Base-by-base conservation (phyloP, 2,329 filamentous ascomycete species). In the Exophiala phaeomuriformis region DNA sequence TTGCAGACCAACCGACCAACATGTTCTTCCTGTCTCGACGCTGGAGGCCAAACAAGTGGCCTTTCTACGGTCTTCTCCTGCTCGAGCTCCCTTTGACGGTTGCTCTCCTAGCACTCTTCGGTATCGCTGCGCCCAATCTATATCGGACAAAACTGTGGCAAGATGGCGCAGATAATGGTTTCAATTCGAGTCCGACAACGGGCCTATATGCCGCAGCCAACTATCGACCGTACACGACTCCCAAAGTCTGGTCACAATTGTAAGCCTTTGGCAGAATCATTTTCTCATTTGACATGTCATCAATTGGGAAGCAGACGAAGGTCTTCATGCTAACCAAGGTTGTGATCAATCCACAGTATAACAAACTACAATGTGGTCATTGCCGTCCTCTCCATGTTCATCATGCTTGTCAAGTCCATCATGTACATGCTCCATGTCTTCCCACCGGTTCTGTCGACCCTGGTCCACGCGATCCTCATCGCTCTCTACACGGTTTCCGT, bases 91-190 rank as follows among this genome's bases (percentile, higher is more conserved):
- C 75, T 19, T 70, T 83, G 53, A 79, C 77, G 1, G 72, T 84
- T 60, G 76, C 75, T 37, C 71, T 78, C 42, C 72, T 84, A 43
- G 75, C 79, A 1, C 72, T 84, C 10, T 81, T 79, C 60, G 81
- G 81, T 40, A 81, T 84, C 61, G 81, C 81, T 47, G 74, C 77
- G 44, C 80, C 81, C 48, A 75, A 84, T 64, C 71, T 77, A 47
- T 84, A 84, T 64, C 75, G 79, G 40, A 80, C 77, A 3, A 78
- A 75, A 55, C 67, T 84, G 33, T 84, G 81, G 81, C 72, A 78
- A 61, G 79, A 83, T 65, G 81, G 81, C 46, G 76, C 75, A 36
- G 71, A 78, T 55, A 75, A 79, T 64, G 81, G 81, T 31, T 84
- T 81, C 71, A 84, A 84, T 65, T 82, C 79, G 61, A 72, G 77